Base-by-base conservation (phyloP, 2,329 filamentous ascomycete species). In the Verticillium zaregamsianum region DNA sequence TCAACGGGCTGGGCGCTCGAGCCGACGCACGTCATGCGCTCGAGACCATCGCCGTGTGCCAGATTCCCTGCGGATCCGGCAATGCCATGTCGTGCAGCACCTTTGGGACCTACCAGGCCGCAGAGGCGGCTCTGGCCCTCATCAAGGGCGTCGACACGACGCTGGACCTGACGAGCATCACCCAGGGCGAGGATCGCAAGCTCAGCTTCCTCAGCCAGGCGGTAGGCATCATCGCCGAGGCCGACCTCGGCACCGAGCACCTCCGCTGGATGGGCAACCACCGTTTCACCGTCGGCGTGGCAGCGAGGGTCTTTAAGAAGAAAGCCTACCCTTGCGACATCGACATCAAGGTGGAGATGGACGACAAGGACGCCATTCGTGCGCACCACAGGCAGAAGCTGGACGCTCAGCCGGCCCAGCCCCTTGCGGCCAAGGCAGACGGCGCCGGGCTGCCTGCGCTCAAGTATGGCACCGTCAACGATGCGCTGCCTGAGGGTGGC, bases 11-110 rank as follows among this genome's bases (percentile, higher is more conserved):
- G 35, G 93, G 86, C 15, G 89, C 87, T 75, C 88, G 92, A 45
- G 72, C 82, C 5, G 91, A 97, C 75, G 93, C 93, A 23, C 80
- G 82, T 35, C 83, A 83, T 61, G 95, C 94, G 0, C 77, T 99
- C 63, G 78, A 82, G 25, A 90, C 89, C 69, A 78, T 98, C 15
- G 91, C 95, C 1, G 87, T 99, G 2, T 89, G 88, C 25, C 92
- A 97, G 71, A 82, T 99, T 39, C 95, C 95, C 1, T 96, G 93
- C 71, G 95, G 95, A 15, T 95, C 91, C 58, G 95, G 95, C 6
- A 99, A 99, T 74, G 95, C 92, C 25, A 90, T 98, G 87, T 91
- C 91, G 65, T 89, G 90, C 78, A 98, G 97, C 73, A 78, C 96
- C 56, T 92, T 92, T 67, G 95, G 94, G 5, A 93, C 93, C 0